Evolutionary conservation across 164 flowering plant genomes (phyloP).

Genomic region (Aristolochia contorta): DNA sequence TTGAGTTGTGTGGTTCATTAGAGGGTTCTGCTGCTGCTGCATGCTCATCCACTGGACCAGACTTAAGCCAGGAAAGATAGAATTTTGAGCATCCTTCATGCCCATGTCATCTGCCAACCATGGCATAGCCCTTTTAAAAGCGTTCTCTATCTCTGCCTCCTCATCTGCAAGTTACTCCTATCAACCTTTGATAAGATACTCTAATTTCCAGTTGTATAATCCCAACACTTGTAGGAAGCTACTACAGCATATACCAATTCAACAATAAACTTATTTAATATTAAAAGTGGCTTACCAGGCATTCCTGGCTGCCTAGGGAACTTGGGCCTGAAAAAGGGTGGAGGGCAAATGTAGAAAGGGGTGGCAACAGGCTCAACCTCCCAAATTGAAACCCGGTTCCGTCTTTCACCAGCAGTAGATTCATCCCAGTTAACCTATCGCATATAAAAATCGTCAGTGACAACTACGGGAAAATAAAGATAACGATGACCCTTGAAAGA

Average conservation of each 20-base stretch:
- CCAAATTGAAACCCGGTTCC: slow-evolving; percentile 83
- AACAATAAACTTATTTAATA: background rate
- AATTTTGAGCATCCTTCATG: slow-evolving; percentile 58
- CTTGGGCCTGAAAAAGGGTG: slow-evolving; percentile 89
- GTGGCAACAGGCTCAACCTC: slow-evolving; percentile 89
- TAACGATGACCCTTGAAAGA: background rate
- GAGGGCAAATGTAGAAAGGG: slow-evolving; percentile 91
- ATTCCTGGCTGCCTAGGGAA: slow-evolving; percentile 67
- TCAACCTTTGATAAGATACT: slow-evolving; percentile 13
- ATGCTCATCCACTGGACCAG: slow-evolving; percentile 96
- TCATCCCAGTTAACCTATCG: slow-evolving; percentile 97
- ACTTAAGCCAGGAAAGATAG: slow-evolving; percentile 79
- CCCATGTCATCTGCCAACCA: slow-evolving; percentile 85
- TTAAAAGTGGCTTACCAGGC: slow-evolving; percentile 32
- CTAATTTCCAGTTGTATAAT: background rate
- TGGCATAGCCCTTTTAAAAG: slow-evolving; percentile 82
- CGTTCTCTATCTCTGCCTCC: slow-evolving; percentile 66
- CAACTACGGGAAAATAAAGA: background rate
- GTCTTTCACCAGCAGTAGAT: slow-evolving; percentile 91
- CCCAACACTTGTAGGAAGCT: background rate
- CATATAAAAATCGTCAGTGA: slow-evolving; percentile 8
- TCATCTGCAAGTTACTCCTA: slow-evolving; percentile 49
- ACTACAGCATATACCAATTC: background rate
- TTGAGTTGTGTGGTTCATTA: slow-evolving; percentile 39
- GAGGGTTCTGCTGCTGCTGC: slow-evolving; percentile 67